phyloP scores from a whole-genome alignment of 441 rosid species.

The Erodium trifolium region DNA sequence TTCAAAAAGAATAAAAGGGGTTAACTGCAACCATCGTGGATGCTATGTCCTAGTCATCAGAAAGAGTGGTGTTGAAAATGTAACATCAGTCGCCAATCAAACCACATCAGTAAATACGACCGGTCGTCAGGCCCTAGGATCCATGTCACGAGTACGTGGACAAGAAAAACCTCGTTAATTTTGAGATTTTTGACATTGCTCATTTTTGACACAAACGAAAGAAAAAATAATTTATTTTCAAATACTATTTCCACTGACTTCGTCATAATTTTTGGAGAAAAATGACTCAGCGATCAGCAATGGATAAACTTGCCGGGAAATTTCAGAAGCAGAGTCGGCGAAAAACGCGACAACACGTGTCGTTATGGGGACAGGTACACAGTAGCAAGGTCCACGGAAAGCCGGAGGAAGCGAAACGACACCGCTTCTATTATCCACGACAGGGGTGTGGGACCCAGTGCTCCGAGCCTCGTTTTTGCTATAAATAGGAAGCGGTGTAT shows the following conservation, averaged over 20 bases:
- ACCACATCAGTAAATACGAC: conserved; percentile 4
- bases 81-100: neutral
- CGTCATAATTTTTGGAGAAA: neutral
- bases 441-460: neutral
- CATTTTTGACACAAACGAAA: neutral
- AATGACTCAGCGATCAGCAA: neutral
- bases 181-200: conserved; percentile 1
- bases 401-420: conserved; percentile 6
- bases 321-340: too few species aligned
- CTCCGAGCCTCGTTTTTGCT: neutral
- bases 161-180: neutral
- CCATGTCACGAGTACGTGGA: neutral
- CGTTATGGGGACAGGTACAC: neutral
- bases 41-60: neutral
- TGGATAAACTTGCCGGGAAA: neutral
- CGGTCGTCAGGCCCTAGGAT: neutral
- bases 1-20: too few species aligned
- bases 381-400: neutral
- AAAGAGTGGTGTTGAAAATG: neutral
- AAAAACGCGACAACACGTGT: neutral
- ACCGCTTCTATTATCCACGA: neutral
- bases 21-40: neutral
- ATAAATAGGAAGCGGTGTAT: neutral
- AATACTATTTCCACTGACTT: neutral
- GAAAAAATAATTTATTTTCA: too few species aligned